These are phyloP conservation scores for Colletotrichum liriopes DNA, from an alignment of 2,329 filamentous ascomycete genomes.

Conservation along the genomic window DNA sequence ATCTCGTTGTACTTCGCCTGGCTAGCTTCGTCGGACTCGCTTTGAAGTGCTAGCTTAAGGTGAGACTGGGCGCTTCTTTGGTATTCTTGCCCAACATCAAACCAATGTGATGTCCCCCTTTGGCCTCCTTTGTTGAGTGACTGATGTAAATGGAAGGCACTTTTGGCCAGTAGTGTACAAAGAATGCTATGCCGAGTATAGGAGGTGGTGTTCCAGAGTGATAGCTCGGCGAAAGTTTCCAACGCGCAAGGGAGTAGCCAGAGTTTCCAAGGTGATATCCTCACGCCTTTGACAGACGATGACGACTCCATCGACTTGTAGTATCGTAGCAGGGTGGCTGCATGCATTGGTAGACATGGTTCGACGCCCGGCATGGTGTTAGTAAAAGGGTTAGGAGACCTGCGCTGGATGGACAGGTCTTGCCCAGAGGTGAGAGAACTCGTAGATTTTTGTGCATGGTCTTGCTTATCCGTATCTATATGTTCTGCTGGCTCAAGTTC, in stretches of 20 bases:
- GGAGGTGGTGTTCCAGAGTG: slow-evolving; percentile 56
- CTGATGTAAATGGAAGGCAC: slow-evolving; percentile 58
- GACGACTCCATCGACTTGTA: slow-evolving; percentile 51
- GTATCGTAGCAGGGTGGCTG: slow-evolving; percentile 49
- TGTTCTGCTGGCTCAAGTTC: background rate
- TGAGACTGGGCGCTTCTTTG: slow-evolving; percentile 52
- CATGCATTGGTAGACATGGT: slow-evolving; percentile 41
- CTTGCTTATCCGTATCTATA: background rate
- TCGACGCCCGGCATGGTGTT: slow-evolving; percentile 15
- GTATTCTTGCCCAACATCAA: slow-evolving; percentile 49
- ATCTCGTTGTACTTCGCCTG: slow-evolving; percentile 60
- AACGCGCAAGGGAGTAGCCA: slow-evolving; percentile 60
- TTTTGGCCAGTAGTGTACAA: slow-evolving; percentile 58
- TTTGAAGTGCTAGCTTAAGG: slow-evolving; percentile 53
- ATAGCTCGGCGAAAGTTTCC: slow-evolving; percentile 58
- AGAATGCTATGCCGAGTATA: slow-evolving; percentile 57
- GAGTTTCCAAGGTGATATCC: slow-evolving; percentile 61
- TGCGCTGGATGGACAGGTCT: background rate
- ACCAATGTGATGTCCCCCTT: slow-evolving; percentile 47
- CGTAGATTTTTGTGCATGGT: background rate
- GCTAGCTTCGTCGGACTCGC: slow-evolving; percentile 51
- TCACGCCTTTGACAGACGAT: slow-evolving; percentile 50
- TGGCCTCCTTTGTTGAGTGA: slow-evolving; percentile 14
- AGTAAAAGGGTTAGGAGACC: background rate
- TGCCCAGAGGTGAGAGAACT: background rate